Base-by-base conservation (phyloP, 1,284 basidiomycete species). In the Malassezia restricta region DNA sequence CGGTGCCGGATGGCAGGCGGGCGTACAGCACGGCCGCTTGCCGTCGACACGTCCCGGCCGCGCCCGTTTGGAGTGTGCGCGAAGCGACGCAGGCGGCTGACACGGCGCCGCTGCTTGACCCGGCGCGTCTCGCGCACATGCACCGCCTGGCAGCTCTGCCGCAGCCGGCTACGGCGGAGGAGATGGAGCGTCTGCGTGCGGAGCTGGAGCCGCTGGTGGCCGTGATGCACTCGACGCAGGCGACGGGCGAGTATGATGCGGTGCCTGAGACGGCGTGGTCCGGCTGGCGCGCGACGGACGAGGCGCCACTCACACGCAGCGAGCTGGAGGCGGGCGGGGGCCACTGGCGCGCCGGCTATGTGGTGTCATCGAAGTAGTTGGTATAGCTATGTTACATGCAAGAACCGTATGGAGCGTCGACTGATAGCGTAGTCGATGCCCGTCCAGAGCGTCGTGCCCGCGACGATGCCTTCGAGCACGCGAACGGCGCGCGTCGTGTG, bases 371-470 rank as follows among this genome's bases (percentile, higher is more conserved):
- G 9, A 33, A 24, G 37, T 37, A 37, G 33, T 40, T 40, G n/a
- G 39, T 40, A 40, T 9, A 40, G 20, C 44, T 47, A 39, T 37
- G 32, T n/a, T 40, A 24, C 30, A 24, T 55, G 53, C 20, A 55
- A 41, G 24, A 44, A 55, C 14, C 53, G 47, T 30, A 55, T 47
- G 1, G 53, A 38, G 20, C 38, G 47, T 14, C 48, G 47, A 15
- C 42, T 46, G 14, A 41, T 17, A 1, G 53, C 53, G 39, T 96
- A 96, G 24, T 87, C 88, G 43, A 90, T 64, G 1, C 92, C 92
- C 61, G 88, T 92, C 83, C 84, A 87, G 28, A 95, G 77, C 0
- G 92, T 96, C 4, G 92, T 95, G 2, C 79, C 80, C 0, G 84
- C 89, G 0, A 94, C 89, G 1, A 83, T 77, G 79, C 80, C 85